These are phyloP conservation scores for Pascua sp. DNA, from an alignment of 1,284 basidiomycete species.

Conservation along the genomic window DNA sequence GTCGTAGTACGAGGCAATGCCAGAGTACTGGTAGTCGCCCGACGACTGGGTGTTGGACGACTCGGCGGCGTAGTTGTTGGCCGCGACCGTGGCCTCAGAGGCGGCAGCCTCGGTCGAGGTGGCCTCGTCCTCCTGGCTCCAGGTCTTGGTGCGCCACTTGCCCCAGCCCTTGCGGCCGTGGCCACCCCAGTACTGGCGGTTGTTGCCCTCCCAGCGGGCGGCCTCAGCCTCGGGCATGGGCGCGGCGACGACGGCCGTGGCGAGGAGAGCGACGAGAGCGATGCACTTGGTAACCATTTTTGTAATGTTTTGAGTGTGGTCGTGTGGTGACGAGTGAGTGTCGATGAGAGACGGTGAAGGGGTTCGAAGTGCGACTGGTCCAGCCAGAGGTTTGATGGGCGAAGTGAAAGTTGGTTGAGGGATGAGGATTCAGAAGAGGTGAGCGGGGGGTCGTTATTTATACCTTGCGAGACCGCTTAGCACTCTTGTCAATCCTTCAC, in stretches of 20 bases:
- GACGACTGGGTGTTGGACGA: not conserved
- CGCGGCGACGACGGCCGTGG: conserved; percentile 1
- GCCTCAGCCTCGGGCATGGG: not conserved
- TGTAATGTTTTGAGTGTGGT: not conserved
- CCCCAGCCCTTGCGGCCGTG: not conserved
- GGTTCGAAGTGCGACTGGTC: not conserved
- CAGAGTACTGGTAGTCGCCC: not conserved
- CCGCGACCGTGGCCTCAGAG: too few relatives aligned
- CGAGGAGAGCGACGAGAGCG: not conserved
- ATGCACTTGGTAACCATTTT: conserved; percentile 2
- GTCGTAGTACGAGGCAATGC: conserved; percentile 4
- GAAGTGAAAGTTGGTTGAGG: too few relatives aligned
- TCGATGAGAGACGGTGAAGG: not conserved
- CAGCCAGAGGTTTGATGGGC: not conserved
- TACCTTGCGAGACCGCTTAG: too few relatives aligned
- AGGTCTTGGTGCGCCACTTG: not conserved
- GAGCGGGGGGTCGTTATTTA: too few relatives aligned
- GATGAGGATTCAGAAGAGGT: too few relatives aligned
- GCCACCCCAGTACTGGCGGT: not conserved
- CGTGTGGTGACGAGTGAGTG: not conserved
- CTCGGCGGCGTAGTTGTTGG: not conserved
- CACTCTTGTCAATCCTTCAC: too few relatives aligned
- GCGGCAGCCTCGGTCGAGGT: not conserved
- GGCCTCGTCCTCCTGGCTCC: too few relatives aligned
- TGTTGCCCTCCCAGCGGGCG: not conserved